phyloP scores from a whole-genome alignment of 257 asterid genomes.

The Orobanche coerulescens region DNA sequence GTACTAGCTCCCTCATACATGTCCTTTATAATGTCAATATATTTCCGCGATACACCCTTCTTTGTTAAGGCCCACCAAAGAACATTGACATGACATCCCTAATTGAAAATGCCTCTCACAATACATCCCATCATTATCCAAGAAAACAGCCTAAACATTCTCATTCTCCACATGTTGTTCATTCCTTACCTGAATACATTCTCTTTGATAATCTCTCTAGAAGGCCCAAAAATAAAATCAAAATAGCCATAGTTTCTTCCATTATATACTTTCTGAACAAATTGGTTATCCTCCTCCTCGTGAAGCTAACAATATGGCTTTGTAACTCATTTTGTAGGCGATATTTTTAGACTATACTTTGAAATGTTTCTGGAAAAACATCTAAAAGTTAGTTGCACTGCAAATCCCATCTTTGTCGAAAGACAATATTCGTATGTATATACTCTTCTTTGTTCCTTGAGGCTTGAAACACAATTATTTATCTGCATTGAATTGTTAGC shows the following conservation, averaged over 20 bases:
- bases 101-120: not conserved
- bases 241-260: not conserved
- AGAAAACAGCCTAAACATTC: not conserved
- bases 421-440: not conserved
- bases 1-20: too few species aligned
- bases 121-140: not conserved
- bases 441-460: not conserved
- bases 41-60: too few species aligned
- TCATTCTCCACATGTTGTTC: not conserved
- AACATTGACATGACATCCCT: not conserved
- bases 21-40: too few species aligned
- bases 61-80: too few species aligned
- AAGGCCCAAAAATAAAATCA: not conserved
- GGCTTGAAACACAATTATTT: slow-evolving; percentile 2
- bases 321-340: not conserved
- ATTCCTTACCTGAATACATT: not conserved
- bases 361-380: slow-evolving; percentile 5
- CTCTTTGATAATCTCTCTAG: not conserved
- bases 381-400: slow-evolving; percentile 5
- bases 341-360: not conserved
- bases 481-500: slow-evolving; percentile 8
- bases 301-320: not conserved
- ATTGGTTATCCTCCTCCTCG: not conserved
- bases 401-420: slow-evolving; percentile 1
- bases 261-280: not conserved